phyloP scores from a whole-genome alignment of 805 yeast genomes.

The Tetrapisispora fleetii region DNA sequence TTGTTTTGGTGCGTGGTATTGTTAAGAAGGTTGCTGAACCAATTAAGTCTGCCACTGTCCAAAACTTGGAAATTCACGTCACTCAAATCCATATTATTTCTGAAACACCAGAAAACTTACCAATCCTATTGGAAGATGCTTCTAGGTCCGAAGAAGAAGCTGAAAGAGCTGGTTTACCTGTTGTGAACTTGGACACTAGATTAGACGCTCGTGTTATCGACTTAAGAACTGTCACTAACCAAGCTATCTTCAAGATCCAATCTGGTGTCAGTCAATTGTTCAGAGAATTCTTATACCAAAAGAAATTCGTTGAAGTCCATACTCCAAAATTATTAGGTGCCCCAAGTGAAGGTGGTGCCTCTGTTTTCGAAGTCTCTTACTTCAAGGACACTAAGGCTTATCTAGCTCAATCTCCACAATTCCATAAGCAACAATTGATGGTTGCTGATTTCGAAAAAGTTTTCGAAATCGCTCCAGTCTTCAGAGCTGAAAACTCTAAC shows the following conservation, averaged over 20 bases:
- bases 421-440: slow-evolving; percentile 94
- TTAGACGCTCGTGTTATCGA: slow-evolving; percentile 93
- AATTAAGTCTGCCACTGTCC: slow-evolving; percentile 83
- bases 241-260: slow-evolving; percentile 91
- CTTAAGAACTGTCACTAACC: slow-evolving; percentile 92
- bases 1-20: slow-evolving; percentile 81
- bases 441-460: slow-evolving; percentile 97
- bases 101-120: slow-evolving; percentile 87
- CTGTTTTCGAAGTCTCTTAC: slow-evolving; percentile 87
- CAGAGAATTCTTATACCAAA: slow-evolving; percentile 69
- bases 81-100: slow-evolving; percentile 64
- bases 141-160: slow-evolving; percentile 91
- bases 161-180: slow-evolving; percentile 82
- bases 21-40: slow-evolving; percentile 79
- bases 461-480: slow-evolving; percentile 93
- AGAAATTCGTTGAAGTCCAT: slow-evolving; percentile 81
- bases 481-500: slow-evolving; percentile 98
- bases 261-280: slow-evolving; percentile 81
- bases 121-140: slow-evolving; percentile 94
- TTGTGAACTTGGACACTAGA: slow-evolving; percentile 92
- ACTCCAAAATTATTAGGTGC: slow-evolving; percentile 94
- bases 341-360: slow-evolving; percentile 96
- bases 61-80: slow-evolving; percentile 78
- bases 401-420: slow-evolving; percentile 96
- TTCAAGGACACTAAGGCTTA: slow-evolving; percentile 80